These are phyloP conservation scores for Geotrichum citri-aurantii DNA, from an alignment of 1,139 yeast species.

Conservation along the genomic window DNA sequence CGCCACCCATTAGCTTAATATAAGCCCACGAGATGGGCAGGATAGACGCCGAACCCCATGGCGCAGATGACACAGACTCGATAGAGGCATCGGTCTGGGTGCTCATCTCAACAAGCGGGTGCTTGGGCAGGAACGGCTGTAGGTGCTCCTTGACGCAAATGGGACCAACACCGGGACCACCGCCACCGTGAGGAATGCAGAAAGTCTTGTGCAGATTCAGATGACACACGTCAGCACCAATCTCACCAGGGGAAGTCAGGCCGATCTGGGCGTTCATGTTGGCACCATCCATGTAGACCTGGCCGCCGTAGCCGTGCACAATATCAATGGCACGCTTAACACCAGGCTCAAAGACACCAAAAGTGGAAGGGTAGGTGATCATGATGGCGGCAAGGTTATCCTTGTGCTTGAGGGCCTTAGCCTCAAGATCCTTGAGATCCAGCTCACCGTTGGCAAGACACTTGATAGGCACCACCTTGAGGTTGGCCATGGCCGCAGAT, in stretches of 20 bases:
- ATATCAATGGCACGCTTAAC: conserved; percentile 76
- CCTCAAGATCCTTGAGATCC: conserved; percentile 67
- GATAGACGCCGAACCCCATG: conserved; percentile 92
- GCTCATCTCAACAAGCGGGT: conserved; percentile 54
- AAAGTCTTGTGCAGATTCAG: conserved; percentile 94
- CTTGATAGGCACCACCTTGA: conserved; percentile 87
- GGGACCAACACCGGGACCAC: conserved; percentile 99
- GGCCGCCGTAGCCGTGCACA: conserved; percentile 84
- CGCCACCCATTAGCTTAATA: conserved; percentile 86
- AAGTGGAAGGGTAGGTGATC: conserved; percentile 97
- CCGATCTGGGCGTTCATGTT: conserved; percentile 99
- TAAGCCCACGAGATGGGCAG: conserved; percentile 92
- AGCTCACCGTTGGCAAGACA: conserved; percentile 82
- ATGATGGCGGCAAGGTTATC: conserved; percentile 78
- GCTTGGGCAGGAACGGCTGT: conserved; percentile 77
- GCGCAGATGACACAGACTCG: conserved; percentile 82
- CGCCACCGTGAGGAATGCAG: conserved; percentile 98
- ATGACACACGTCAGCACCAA: conserved; percentile 99
- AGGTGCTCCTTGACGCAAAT: conserved; percentile 86
- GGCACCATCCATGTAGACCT: conserved; percentile 96
- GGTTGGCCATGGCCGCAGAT: conserved; percentile 94
- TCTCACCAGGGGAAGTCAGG: conserved; percentile 91
- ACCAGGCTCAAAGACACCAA: conserved; percentile 92
- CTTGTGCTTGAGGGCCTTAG: conserved; percentile 65
- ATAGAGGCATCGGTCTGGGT: conserved; percentile 39